phyloP scores from a whole-genome alignment of 129 eudicot species.

The Pseudognaphalium luteoalbum region DNA sequence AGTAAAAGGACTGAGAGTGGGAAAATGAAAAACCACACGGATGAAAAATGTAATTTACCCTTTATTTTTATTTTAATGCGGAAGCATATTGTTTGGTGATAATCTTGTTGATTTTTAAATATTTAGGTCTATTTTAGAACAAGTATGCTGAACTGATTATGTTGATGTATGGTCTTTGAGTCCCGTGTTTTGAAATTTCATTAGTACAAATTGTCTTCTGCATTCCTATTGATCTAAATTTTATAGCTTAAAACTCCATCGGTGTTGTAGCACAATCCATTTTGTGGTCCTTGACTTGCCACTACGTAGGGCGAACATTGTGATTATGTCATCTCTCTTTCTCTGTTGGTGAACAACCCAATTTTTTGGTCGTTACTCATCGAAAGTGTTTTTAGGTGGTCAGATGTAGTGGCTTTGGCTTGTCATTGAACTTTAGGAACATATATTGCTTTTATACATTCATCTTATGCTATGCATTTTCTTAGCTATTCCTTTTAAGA shows the following conservation, averaged over 20 bases:
- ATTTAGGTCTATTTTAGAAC: background rate
- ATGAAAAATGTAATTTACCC: no score
- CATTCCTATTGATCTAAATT: background rate
- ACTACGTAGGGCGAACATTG: background rate
- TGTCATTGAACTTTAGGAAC: background rate
- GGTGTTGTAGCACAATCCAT: background rate
- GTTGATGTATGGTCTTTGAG: background rate
- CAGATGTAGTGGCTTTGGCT: background rate
- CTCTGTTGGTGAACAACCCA: background rate
- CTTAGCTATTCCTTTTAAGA: no score
- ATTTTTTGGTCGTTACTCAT: background rate
- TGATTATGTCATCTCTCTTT: conserved; percentile 11
- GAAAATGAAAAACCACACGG: no score
- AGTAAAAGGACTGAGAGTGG: no score
- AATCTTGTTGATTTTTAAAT: conserved; percentile 6
- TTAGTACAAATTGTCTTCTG: conserved; percentile 1
- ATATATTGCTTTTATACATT: no score
- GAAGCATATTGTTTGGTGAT: conserved; percentile 22
- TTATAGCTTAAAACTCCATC: conserved; percentile 3
- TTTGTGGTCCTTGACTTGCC: conserved; percentile 4
- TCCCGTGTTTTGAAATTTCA: conserved; percentile 8
- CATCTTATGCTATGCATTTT: background rate
- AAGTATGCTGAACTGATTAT: background rate
- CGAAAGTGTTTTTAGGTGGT: background rate
- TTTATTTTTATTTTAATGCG: background rate